Evolutionary conservation across 768 basidiomycete species (phyloP).

Genomic region (Calocybe cyanea): DNA sequence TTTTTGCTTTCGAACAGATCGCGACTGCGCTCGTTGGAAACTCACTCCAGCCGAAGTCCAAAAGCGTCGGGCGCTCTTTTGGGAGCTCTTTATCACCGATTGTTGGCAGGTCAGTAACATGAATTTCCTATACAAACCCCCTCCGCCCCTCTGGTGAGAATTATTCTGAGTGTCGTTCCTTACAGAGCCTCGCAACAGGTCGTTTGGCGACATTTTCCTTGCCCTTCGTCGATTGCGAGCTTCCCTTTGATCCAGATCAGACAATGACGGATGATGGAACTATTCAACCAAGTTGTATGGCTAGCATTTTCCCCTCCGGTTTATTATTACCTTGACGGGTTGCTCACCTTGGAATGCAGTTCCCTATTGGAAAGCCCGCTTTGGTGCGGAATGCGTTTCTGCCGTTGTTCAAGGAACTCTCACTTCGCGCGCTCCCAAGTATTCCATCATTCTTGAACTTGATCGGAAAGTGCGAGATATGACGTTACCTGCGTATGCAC

Average conservation of each 20-base stretch:
- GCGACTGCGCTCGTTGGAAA: slow-evolving; percentile 70
- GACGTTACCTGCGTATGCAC: slow-evolving; percentile 61
- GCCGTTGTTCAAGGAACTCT: slow-evolving; percentile 66
- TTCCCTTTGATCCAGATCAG: slow-evolving; percentile 58
- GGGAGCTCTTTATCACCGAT: slow-evolving; percentile 73
- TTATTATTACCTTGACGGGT: not conserved
- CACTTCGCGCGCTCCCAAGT: slow-evolving; percentile 60
- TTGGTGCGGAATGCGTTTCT: slow-evolving; percentile 62
- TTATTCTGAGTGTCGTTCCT: no score
- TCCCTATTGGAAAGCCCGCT: slow-evolving; percentile 67
- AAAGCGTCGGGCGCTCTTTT: slow-evolving; percentile 66
- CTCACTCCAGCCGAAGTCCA: slow-evolving; percentile 59
- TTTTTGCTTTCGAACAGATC: slow-evolving; percentile 37
- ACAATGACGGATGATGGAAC: slow-evolving; percentile 57
- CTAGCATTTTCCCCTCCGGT: not conserved
- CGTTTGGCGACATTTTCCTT: slow-evolving; percentile 65
- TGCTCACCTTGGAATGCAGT: slow-evolving; percentile 31
- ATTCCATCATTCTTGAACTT: slow-evolving; percentile 58
- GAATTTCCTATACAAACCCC: no score
- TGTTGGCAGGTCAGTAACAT: slow-evolving; percentile 58
- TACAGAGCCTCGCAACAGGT: slow-evolving; percentile 65
- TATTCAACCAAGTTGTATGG: slow-evolving; percentile 51
- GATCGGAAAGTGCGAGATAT: slow-evolving; percentile 68
- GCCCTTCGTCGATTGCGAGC: slow-evolving; percentile 69
- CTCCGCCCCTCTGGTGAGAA: no score